Evolutionary conservation across 2,329 filamentous ascomycete species (phyloP).

Genomic region (Ramularia endophylla): DNA sequence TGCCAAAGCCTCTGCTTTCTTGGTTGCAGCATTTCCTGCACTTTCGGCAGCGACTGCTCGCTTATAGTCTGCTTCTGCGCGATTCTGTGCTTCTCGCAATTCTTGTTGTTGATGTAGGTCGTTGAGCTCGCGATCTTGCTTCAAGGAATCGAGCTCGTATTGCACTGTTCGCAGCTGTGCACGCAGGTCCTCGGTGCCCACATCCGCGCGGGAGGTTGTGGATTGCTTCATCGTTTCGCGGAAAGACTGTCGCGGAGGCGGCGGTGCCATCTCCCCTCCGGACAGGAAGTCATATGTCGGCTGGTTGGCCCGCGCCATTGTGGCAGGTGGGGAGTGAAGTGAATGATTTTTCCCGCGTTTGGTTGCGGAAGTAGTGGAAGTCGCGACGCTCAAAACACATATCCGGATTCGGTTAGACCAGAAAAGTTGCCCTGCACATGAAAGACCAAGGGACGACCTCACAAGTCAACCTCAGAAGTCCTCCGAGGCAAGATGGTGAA

Average conservation of each 20-base stretch:
- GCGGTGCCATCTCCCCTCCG: conserved; percentile 32
- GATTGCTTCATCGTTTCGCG: conserved; percentile 42
- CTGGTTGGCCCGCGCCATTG: conserved; percentile 32
- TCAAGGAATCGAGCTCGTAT: conserved; percentile 80
- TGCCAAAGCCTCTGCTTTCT: conserved; percentile 50
- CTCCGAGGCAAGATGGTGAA: too few relatives aligned
- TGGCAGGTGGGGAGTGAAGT: conserved; percentile 6
- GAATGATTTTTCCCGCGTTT: neutral
- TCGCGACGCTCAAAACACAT: neutral
- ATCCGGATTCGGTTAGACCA: neutral
- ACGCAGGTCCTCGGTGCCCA: conserved; percentile 69
- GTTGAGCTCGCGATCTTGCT: conserved; percentile 79
- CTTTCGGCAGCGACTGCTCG: conserved; percentile 52
- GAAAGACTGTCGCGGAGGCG: conserved; percentile 30
- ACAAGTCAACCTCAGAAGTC: too few relatives aligned
- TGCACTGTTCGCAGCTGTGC: conserved; percentile 82
- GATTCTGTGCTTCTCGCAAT: conserved; percentile 69
- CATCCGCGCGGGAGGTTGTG: conserved; percentile 30
- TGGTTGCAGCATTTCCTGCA: conserved; percentile 43
- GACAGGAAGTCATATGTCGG: conserved; percentile 46
- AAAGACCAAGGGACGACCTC: too few relatives aligned
- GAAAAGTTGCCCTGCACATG: neutral
- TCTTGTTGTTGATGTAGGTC: conserved; percentile 77
- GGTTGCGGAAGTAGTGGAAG: neutral
- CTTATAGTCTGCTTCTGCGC: conserved; percentile 81